These are phyloP conservation scores for Dryas drummondii DNA, from an alignment of 306 rosid species.

Conservation along the genomic window DNA sequence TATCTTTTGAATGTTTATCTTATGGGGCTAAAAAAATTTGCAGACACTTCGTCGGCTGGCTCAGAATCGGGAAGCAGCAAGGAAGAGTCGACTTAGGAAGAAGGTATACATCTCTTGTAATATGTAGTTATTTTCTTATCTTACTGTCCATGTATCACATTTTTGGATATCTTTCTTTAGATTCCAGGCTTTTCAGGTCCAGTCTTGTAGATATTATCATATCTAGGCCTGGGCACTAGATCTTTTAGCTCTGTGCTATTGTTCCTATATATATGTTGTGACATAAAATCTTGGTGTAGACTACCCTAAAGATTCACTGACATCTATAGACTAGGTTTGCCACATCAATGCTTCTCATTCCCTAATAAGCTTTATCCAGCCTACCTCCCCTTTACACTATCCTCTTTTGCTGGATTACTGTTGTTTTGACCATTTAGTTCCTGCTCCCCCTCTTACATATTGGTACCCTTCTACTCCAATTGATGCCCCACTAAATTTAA, in stretches of 20 bases:
- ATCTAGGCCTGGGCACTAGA: background rate
- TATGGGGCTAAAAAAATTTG: background rate
- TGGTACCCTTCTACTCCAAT: background rate
- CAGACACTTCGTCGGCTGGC: constrained; percentile 72
- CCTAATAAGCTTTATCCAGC: background rate
- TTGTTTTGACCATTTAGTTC: background rate
- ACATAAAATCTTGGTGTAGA: constrained; percentile 4
- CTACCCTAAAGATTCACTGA: constrained; percentile 1
- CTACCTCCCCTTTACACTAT: background rate
- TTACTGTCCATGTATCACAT: background rate
- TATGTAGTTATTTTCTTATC: background rate
- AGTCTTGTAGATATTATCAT: too few species aligned
- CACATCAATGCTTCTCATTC: constrained; percentile 9
- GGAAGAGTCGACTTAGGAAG: constrained; percentile 72
- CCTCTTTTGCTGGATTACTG: background rate
- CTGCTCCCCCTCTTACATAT: background rate
- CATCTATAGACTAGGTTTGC: background rate
- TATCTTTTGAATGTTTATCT: background rate
- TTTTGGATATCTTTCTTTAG: background rate
- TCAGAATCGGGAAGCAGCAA: constrained; percentile 79
- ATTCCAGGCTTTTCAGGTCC: too few species aligned
- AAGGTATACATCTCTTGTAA: constrained; percentile 47
- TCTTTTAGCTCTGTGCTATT: background rate
- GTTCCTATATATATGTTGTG: background rate
- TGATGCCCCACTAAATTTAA: background rate